Conservation (phyloP, 495 filamentous ascomycete species). For the Apodospora peruviana region DNA sequence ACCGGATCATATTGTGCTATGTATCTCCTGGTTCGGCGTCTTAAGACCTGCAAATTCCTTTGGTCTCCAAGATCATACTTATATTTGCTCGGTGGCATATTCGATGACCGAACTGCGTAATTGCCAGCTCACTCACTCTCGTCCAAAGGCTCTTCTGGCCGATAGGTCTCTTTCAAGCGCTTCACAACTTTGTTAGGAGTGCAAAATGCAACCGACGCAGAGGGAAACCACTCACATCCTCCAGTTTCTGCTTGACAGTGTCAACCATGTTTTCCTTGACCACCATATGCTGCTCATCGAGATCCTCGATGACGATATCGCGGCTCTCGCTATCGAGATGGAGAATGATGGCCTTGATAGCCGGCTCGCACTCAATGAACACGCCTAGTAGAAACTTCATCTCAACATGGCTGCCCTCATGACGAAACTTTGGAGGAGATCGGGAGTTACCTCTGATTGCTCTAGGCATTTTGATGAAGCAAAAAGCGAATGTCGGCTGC, state of each 20-base stretch:
- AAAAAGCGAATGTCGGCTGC: not conserved
- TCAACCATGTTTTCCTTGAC: constrained; percentile 66
- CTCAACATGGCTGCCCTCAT: not conserved
- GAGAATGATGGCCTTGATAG: constrained; percentile 55
- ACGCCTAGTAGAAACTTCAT: constrained; percentile 46
- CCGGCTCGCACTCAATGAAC: constrained; percentile 67
- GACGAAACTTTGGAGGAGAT: too few species aligned
- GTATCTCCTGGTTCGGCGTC: too few species aligned
- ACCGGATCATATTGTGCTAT: too few species aligned
- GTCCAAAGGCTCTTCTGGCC: constrained; percentile 28
- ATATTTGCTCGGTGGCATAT: too few species aligned
- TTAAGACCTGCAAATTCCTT: too few species aligned
- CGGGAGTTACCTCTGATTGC: constrained; percentile 11
- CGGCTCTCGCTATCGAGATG: constrained; percentile 52
- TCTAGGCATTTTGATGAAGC: constrained; percentile 7
- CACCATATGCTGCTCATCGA: constrained; percentile 67
- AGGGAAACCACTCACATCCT: constrained; percentile 36
- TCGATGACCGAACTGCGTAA: not conserved
- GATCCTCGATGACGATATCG: constrained; percentile 59
- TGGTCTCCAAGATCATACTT: too few species aligned
- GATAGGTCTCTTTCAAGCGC: constrained; percentile 39
- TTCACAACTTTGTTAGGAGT: not conserved
- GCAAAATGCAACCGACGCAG: too few species aligned
- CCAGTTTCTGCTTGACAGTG: constrained; percentile 55
- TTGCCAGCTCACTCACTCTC: constrained; percentile 31